These are phyloP conservation scores for Tausonia pullulans DNA, from an alignment of 1,284 basidiomycete genomes.

Conservation along the genomic window DNA sequence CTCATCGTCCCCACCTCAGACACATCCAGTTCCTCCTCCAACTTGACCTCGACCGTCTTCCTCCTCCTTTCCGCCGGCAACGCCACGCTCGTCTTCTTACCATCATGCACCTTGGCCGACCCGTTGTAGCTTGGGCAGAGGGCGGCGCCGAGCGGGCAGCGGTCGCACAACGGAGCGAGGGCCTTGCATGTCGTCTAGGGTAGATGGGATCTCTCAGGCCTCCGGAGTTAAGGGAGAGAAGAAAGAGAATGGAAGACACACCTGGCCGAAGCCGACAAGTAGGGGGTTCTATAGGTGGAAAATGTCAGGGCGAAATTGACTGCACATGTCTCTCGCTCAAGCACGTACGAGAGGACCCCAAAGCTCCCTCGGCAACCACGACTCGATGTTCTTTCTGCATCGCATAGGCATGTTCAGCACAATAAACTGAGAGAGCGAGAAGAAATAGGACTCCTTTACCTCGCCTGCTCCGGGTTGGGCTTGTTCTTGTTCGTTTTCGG, in stretches of 20 bases:
- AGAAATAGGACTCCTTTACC: background rate
- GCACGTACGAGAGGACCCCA: background rate
- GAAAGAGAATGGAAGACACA: background rate
- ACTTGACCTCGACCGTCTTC: constrained; percentile 3
- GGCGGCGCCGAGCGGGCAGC: background rate
- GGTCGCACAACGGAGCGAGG: background rate
- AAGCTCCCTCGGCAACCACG: constrained; percentile 5
- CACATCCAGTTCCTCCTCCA: background rate
- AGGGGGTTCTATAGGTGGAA: constrained; percentile 2
- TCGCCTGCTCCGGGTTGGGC: constrained; percentile 7
- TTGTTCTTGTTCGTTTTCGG: background rate
- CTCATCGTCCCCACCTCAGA: background rate
- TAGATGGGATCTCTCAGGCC: too few relatives aligned
- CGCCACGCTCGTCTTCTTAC: background rate
- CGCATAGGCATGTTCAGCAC: background rate
- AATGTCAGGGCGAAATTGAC: too few relatives aligned
- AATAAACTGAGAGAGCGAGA: background rate
- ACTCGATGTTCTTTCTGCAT: constrained; percentile 8
- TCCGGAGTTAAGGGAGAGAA: background rate
- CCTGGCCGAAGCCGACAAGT: constrained; percentile 12
- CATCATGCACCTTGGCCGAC: background rate
- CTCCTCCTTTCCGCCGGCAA: background rate
- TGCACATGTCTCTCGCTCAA: too few relatives aligned
- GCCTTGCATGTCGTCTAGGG: constrained; percentile 3
- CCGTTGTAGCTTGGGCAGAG: constrained; percentile 5